Percentiles rank a stretch among this genome's conserved stretches.
Evolutionary conservation across 2,329 filamentous ascomycete genomes (phyloP).

Genomic region (Pyrenochaeta sp.): DNA sequence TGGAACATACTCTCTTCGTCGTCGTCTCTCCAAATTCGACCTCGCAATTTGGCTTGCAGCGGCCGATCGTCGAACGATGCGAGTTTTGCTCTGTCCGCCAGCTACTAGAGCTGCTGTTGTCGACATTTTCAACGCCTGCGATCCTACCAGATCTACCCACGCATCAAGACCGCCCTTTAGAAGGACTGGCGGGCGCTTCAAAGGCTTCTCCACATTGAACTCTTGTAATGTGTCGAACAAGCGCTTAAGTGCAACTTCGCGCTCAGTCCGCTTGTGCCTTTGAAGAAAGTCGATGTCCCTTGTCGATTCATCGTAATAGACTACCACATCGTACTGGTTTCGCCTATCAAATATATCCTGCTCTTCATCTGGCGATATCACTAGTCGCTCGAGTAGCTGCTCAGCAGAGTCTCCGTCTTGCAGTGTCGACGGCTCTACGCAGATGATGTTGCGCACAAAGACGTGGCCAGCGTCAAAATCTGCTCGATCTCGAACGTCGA

Average conservation of each 20-base stretch:
- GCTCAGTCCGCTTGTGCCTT: slow-evolving; percentile 53
- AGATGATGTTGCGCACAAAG: slow-evolving; percentile 82
- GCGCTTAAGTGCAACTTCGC: slow-evolving; percentile 67
- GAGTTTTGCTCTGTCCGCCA: slow-evolving; percentile 54
- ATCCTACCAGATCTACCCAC: slow-evolving; percentile 85
- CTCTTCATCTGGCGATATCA: slow-evolving; percentile 78
- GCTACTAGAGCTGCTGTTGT: slow-evolving; percentile 62
- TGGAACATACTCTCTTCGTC: slow-evolving; percentile 70
- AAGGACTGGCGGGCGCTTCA: slow-evolving; percentile 78
- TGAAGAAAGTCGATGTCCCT: slow-evolving; percentile 66
- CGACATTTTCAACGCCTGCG: slow-evolving; percentile 67
- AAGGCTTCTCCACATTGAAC: slow-evolving; percentile 80
- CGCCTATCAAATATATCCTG: slow-evolving; percentile 75
- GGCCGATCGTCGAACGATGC: slow-evolving; percentile 62
- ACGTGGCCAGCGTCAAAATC: slow-evolving; percentile 91
- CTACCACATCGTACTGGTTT: slow-evolving; percentile 82
- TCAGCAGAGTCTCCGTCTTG: slow-evolving; percentile 73
- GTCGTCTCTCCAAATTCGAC: slow-evolving; percentile 63
- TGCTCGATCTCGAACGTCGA: slow-evolving; percentile 83
- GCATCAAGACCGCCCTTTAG: slow-evolving; percentile 84
- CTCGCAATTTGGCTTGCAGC: slow-evolving; percentile 61
- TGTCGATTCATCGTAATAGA: slow-evolving; percentile 84
- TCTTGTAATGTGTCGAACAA: slow-evolving; percentile 82
- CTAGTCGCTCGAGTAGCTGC: slow-evolving; percentile 71
- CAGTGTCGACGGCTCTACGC: slow-evolving; percentile 83